Evolutionary conservation across 768 basidiomycete species (phyloP), one percentile per base, ranked within the genome.

Genomic region (Hirschioporus abietinus): DNA sequence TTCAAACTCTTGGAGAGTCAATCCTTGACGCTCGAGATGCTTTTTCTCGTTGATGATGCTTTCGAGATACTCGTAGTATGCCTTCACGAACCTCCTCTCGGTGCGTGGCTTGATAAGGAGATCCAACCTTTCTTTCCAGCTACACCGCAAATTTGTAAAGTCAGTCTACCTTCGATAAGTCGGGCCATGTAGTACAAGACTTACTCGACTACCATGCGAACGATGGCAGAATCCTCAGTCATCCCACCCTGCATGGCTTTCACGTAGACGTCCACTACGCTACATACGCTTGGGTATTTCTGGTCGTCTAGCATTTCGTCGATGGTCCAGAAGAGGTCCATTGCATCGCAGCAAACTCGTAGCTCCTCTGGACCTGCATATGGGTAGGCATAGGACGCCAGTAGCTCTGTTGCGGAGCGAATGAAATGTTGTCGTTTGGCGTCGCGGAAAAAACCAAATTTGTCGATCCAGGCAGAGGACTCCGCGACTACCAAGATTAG

Each of bases 391-490:
- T 67, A 59, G 17, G 70, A 65, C 25, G 64, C 66, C n/a, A 70
- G 65, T 6, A 69, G 68, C 58, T 70, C 87, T 70, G 83, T 86
- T 65, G 81, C 82, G 1, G 86, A 85, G 73, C 84, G 83, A 57
- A 84, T 77, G 71, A 89, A 89, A 75, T 85, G 86, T n/a, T 83
- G 82, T 63, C 82, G 85, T 71, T 88, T 88, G 69, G 82, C 78
- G 73, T 68, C 67, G 18, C 42, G 35, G 27, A 69, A 59, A 27
- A 66, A 34, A 20, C 60, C 65, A 63, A 25, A 69, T 58, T 66
- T 68, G 30, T 66, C 60, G 52, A 68, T 63, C 69, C 69, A 70
- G 0, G 60, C 66, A 1, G 59, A 34, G 9, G 69, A 68, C 34
- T 62, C 58, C 1, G 60, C 42, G 12, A 6, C 42, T 52, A 52